Conservation (phyloP, 495 filamentous ascomycete species). For the Evernia prunastri region DNA sequence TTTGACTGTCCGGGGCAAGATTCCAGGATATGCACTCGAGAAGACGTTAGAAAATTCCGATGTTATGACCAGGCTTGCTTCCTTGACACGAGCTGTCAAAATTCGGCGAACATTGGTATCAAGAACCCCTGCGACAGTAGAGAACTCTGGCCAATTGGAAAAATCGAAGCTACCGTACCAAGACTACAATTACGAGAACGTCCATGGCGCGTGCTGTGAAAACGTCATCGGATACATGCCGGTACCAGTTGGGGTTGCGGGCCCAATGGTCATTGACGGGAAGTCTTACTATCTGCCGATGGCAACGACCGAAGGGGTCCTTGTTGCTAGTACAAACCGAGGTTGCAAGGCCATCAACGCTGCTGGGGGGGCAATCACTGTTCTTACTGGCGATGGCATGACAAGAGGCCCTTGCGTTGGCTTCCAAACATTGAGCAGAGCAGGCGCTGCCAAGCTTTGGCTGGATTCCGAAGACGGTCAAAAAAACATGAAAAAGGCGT, state of each 20-base stretch:
- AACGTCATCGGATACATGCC: slow-evolving; percentile 98
- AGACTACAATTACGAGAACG: slow-evolving; percentile 86
- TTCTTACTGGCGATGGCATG: slow-evolving; percentile 93
- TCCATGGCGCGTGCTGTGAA: slow-evolving; percentile 94
- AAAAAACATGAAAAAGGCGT: slow-evolving; percentile 73
- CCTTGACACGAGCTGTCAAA: slow-evolving; percentile 87
- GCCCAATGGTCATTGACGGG: slow-evolving; percentile 87
- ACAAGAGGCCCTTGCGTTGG: slow-evolving; percentile 89
- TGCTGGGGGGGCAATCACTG: slow-evolving; percentile 86
- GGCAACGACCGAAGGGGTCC: slow-evolving; percentile 96
- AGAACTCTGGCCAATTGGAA: slow-evolving; percentile 68
- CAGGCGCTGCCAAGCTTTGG: slow-evolving; percentile 92
- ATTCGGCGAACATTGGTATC: slow-evolving; percentile 81
- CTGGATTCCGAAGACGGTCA: slow-evolving; percentile 86
- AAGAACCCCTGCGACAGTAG: slow-evolving; percentile 70
- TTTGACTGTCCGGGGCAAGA: slow-evolving; percentile 77
- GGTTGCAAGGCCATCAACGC: slow-evolving; percentile 96
- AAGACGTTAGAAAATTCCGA: slow-evolving; percentile 69
- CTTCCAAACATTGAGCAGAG: slow-evolving; percentile 81
- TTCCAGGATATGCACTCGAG: slow-evolving; percentile 82
- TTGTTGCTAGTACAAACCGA: slow-evolving; percentile 88
- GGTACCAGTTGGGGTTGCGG: slow-evolving; percentile 86
- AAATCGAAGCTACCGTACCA: slow-evolving; percentile 79
- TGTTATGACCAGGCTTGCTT: slow-evolving; percentile 59
- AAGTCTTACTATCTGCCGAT: slow-evolving; percentile 92